Evolutionary conservation across 1,284 basidiomycete species (phyloP).

Genomic region (Sparassis latifolia): DNA sequence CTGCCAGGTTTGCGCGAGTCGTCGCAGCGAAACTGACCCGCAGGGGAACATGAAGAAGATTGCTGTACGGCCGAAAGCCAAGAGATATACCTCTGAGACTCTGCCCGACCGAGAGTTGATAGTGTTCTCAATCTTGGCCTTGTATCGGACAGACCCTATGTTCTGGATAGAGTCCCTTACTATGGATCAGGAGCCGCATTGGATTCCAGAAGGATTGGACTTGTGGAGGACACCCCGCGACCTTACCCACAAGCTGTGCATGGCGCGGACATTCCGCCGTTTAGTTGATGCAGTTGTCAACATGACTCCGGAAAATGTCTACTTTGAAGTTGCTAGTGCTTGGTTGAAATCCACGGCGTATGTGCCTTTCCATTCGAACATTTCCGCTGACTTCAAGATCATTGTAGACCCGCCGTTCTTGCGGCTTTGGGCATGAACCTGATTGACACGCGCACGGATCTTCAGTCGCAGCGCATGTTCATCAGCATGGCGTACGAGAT

Average conservation of each 20-base stretch:
- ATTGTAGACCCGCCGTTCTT: constrained; percentile 45
- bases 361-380: constrained; percentile 19
- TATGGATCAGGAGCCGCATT: constrained; percentile 34
- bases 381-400: constrained; percentile 1
- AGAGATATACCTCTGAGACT: constrained; percentile 49
- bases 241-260: constrained; percentile 55
- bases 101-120: constrained; percentile 61
- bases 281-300: constrained; percentile 40
- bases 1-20: constrained; percentile 33
- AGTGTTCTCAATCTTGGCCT: constrained; percentile 53
- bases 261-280: constrained; percentile 40
- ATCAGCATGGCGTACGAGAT: constrained; percentile 54
- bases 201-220: constrained; percentile 40
- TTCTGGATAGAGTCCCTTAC: constrained; percentile 40
- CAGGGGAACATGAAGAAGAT: constrained; percentile 48
- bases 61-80: constrained; percentile 52
- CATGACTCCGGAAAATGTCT: constrained; percentile 33
- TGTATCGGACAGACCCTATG: constrained; percentile 54
- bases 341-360: constrained; percentile 32
- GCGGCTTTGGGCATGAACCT: constrained; percentile 53
- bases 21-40: constrained; percentile 50
- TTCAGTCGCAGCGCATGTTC: constrained; percentile 61
- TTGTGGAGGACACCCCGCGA: constrained; percentile 61
- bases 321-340: constrained; percentile 14
- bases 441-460: constrained; percentile 48